Evolutionary conservation across 768 basidiomycete species (phyloP).

Genomic region (Termitomyces sp.): DNA sequence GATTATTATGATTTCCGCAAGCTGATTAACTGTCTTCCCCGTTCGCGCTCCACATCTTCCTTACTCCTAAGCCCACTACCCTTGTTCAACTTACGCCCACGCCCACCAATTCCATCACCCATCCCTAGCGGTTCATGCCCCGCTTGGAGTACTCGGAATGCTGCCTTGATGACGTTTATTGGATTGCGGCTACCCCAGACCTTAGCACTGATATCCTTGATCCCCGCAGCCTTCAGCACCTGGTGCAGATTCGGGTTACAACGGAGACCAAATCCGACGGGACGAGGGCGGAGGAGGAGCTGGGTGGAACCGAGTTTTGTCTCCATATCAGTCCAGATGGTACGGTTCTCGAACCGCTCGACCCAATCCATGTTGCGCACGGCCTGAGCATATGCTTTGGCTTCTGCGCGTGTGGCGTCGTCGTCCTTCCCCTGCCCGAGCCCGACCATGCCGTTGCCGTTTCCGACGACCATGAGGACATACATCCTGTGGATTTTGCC

Average conservation of each 20-base stretch:
- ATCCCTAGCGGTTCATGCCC: slow-evolving; percentile 77
- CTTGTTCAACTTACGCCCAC: slow-evolving; percentile 66
- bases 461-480: slow-evolving; percentile 69
- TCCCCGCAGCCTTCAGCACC: slow-evolving; percentile 88
- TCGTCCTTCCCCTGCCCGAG: slow-evolving; percentile 77
- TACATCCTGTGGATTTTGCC: slow-evolving; percentile 75
- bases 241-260: slow-evolving; percentile 89
- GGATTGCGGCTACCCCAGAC: slow-evolving; percentile 91
- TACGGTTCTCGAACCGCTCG: slow-evolving; percentile 90
- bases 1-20: slow-evolving; percentile 41
- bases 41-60: slow-evolving; percentile 72
- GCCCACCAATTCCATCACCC: slow-evolving; percentile 80
- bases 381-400: slow-evolving; percentile 63
- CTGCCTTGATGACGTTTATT: slow-evolving; percentile 82
- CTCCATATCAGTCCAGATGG: slow-evolving; percentile 89
- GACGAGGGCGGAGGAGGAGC: slow-evolving; percentile 76
- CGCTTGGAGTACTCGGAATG: slow-evolving; percentile 78
- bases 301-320: slow-evolving; percentile 82
- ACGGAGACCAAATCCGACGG: slow-evolving; percentile 88
- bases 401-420: slow-evolving; percentile 47
- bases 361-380: slow-evolving; percentile 90
- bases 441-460: slow-evolving; percentile 82
- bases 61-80: slow-evolving; percentile 68
- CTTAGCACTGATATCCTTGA: slow-evolving; percentile 93
- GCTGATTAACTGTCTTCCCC: slow-evolving; percentile 75